These are phyloP conservation scores for Chaetomium sp. DNA, from an alignment of 2,329 filamentous ascomycete species.

Conservation along the genomic window DNA sequence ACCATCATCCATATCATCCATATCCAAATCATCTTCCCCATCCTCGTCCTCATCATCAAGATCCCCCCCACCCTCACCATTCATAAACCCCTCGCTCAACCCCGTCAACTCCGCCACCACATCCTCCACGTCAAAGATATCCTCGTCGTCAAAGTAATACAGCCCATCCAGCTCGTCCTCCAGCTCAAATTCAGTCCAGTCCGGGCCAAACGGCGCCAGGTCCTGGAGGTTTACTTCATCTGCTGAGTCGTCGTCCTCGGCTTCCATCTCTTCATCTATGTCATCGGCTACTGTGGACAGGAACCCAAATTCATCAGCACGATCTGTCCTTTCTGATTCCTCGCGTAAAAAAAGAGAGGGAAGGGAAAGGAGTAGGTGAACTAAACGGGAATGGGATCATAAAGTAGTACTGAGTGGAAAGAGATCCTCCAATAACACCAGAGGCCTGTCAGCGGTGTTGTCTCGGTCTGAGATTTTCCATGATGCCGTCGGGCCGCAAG, in stretches of 20 bases:
- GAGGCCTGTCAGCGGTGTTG: conserved; percentile 25
- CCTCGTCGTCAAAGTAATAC: conserved; percentile 18
- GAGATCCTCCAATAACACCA: conserved; percentile 26
- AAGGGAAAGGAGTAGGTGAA: not conserved
- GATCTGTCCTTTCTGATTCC: too few relatives aligned
- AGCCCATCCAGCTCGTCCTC: conserved; percentile 11
- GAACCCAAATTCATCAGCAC: not conserved
- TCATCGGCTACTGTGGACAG: conserved; percentile 14
- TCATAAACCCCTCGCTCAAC: not conserved
- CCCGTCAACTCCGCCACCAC: not conserved
- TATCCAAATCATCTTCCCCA: conserved; percentile 19
- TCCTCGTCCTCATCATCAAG: conserved; percentile 11
- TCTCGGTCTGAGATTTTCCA: conserved; percentile 62
- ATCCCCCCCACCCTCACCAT: not conserved
- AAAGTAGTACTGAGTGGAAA: conserved; percentile 19
- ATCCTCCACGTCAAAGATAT: conserved; percentile 4
- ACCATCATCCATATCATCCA: not conserved
- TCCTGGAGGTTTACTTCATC: conserved; percentile 9
- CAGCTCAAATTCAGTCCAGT: conserved; percentile 12
- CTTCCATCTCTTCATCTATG: conserved; percentile 8
- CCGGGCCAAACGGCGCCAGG: not conserved
- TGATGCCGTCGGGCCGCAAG: conserved; percentile 67
- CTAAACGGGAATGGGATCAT: not conserved
- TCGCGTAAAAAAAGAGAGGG: too few relatives aligned
- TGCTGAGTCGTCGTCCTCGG: conserved; percentile 15